phyloP scores from a whole-genome alignment of 192 early-diverging fungal genomes.

The Backusella mclennaniae region DNA sequence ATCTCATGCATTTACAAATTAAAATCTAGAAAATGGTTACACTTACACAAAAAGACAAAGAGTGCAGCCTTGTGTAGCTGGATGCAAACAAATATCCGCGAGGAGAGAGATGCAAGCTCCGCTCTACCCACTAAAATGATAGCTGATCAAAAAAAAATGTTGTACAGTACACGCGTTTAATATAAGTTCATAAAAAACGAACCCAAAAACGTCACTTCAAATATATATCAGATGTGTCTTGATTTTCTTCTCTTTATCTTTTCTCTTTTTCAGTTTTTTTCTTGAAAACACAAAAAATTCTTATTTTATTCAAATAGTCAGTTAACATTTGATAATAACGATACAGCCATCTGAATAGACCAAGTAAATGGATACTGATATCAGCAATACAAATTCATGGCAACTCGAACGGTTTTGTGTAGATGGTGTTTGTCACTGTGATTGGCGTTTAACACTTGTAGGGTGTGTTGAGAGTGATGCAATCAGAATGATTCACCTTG shows the following conservation, averaged over 20 bases:
- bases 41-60: neutral
- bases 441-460: conserved; percentile 16
- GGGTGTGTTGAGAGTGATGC: conserved; percentile 22
- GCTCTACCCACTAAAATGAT: neutral
- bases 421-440: conserved; percentile 19
- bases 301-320: neutral
- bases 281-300: neutral
- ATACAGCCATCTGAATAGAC: neutral
- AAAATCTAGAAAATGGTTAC: neutral
- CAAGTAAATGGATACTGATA: neutral
- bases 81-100: neutral
- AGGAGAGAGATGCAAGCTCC: neutral
- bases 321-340: neutral
- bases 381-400: neutral
- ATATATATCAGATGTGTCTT: neutral
- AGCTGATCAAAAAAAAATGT: neutral
- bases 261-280: neutral
- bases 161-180: neutral
- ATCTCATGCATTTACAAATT: neutral
- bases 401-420: conserved; percentile 5
- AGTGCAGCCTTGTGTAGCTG: neutral
- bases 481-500: conserved; percentile 15
- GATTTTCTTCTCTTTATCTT: neutral
- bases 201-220: neutral
- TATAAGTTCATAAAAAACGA: neutral